These are phyloP conservation scores for Nidula microcarpa DNA, from an alignment of 768 basidiomycete genomes.

Conservation along the genomic window DNA sequence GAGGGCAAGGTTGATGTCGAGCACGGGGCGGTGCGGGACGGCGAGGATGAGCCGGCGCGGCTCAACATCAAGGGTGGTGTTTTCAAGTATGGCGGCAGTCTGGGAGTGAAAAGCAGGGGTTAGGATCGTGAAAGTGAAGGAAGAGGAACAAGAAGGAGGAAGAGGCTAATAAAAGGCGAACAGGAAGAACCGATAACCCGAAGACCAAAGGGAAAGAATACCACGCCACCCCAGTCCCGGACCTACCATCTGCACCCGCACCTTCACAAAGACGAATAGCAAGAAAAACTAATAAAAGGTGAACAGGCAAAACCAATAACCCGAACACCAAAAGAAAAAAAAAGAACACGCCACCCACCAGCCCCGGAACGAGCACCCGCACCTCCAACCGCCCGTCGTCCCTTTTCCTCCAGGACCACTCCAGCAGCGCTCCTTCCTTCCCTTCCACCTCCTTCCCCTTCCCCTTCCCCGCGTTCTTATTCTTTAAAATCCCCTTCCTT, in stretches of 20 bases:
- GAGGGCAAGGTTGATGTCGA: conserved; percentile 58
- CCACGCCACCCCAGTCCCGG: too few species aligned
- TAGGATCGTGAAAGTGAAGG: neutral
- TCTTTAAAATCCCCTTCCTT: conserved; percentile 44
- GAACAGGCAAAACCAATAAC: too few species aligned
- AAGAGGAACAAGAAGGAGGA: neutral
- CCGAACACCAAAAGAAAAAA: too few species aligned
- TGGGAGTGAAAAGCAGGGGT: conserved; percentile 15
- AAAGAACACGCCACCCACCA: conserved; percentile 39
- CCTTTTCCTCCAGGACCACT: conserved; percentile 53
- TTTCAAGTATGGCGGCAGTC: conserved; percentile 42
- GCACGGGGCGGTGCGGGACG: conserved; percentile 40
- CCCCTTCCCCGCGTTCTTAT: conserved; percentile 5
- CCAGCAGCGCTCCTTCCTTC: conserved; percentile 20
- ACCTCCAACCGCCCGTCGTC: conserved; percentile 39
- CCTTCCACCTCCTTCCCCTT: conserved; percentile 14
- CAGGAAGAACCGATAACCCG: too few species aligned
- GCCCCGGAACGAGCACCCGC: conserved; percentile 46
- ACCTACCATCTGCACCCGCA: too few species aligned
- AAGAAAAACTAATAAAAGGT: too few species aligned
- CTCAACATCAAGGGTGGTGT: conserved; percentile 64
- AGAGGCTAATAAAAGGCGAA: too few species aligned
- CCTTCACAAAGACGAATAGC: too few species aligned
- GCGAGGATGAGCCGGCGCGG: conserved; percentile 51
- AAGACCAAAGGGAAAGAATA: too few species aligned